Conservation (phyloP, 2,329 filamentous ascomycete genomes). For the Pyrenophora graminea region DNA sequence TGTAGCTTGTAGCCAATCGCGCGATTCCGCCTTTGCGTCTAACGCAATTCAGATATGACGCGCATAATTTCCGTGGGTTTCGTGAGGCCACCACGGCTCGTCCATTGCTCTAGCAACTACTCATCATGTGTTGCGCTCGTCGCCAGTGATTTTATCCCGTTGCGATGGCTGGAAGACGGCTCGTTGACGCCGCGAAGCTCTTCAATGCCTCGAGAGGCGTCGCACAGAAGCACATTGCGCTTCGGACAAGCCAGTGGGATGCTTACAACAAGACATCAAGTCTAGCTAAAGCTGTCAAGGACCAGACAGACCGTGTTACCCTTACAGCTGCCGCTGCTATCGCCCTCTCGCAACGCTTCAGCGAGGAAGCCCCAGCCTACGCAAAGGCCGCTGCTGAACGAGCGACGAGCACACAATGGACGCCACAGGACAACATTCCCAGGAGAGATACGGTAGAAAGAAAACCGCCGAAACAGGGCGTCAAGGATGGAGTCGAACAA, state of each 20-base stretch:
- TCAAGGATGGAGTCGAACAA: slow-evolving; percentile 51
- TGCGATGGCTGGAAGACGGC: slow-evolving; percentile 56
- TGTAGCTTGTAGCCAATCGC: slow-evolving; percentile 9
- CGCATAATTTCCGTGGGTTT: slow-evolving; percentile 24
- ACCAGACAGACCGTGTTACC: slow-evolving; percentile 64
- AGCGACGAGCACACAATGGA: slow-evolving; percentile 22
- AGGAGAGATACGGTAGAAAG: slow-evolving; percentile 37
- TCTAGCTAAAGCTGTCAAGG: slow-evolving; percentile 65
- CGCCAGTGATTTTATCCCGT: slow-evolving; percentile 21
- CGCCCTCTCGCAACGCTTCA: slow-evolving; percentile 61
- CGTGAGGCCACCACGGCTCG: slow-evolving; percentile 8
- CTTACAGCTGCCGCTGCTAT: slow-evolving; percentile 65
- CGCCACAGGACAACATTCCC: slow-evolving; percentile 32
- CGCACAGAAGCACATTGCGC: slow-evolving; percentile 59
- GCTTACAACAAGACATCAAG: slow-evolving; percentile 67
- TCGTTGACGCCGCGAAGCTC: slow-evolving; percentile 57
- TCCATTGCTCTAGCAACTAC: slow-evolving; percentile 4
- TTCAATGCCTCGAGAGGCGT: slow-evolving; percentile 54
- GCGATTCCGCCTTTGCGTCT: slow-evolving; percentile 9
- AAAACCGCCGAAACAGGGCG: slow-evolving; percentile 19
- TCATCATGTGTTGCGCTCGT: slow-evolving; percentile 18
- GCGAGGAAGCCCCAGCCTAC: slow-evolving; percentile 52
- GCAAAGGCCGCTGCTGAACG: slow-evolving; percentile 29
- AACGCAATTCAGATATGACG: slow-evolving; percentile 38
- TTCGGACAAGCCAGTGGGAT: slow-evolving; percentile 65